Evolutionary conservation across 768 basidiomycete genomes (phyloP), one percentile per base, ranked within the genome.

Genomic region (Amanita inopinata): DNA sequence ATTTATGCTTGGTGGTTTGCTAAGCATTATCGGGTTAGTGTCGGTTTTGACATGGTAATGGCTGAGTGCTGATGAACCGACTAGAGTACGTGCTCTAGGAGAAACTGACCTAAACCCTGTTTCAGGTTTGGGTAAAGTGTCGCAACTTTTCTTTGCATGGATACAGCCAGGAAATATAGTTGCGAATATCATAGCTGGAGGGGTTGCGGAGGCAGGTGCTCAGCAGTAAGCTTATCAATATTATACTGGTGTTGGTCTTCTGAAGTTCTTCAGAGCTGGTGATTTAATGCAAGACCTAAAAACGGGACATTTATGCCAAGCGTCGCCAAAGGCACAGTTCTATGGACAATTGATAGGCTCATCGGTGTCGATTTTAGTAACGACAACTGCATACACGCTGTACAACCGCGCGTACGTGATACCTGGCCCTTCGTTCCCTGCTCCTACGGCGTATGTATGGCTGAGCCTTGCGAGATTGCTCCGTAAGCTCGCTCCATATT

Each of bases 251-350:
- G 17, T 43, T 46, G 14, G 12, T 10, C 18, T 27, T 38, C 51
- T 43, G 17, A 22, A 6, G 14, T 34, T 32, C 27, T 33, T 4
- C 49, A 92, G 88, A 59, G 91, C 93, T 5, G 94, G 92, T 11
- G 94, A 98, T 57, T 76, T 97, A 6, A 97, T 98, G 94, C 94
- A 98, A 65, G 94, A 98, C 61, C 67, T 98, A 46, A 98, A 98
- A 65, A 96, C 94, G 2, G 94, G 94, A 0, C 89, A 96, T 59
- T 66, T 98, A n/a, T 75, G 89, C 42, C 75, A 73, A 49, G 92
- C 92, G 6, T 93, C 91, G 17, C 94, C 94, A 35, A 71, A 89
- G 52, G 89, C 90, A 2, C 94, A 94, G 56, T 96, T 97, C 58
- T 93, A 81, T 52, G 89, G 90, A 6, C 90, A 98, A 59, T 67